phyloP scores from a whole-genome alignment of 768 basidiomycete genomes.

The Rhodosporidiobolus sp. region DNA sequence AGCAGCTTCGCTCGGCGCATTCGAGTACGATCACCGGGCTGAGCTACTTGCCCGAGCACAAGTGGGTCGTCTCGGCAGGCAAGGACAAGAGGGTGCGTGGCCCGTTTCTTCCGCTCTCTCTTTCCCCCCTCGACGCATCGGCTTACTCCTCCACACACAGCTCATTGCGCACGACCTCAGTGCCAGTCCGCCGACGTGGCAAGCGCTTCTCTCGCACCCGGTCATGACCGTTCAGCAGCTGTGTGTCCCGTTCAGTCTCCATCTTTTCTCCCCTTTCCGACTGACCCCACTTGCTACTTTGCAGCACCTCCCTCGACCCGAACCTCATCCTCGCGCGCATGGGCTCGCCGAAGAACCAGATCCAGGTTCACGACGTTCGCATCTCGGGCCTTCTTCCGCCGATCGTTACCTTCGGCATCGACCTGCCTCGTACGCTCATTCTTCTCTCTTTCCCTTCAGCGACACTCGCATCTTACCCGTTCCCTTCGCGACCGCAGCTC shows the following conservation, averaged over 20 bases:
- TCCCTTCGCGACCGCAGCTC: not conserved
- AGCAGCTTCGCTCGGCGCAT: constrained; percentile 12
- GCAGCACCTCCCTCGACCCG: constrained; percentile 9
- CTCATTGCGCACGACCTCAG: constrained; percentile 20
- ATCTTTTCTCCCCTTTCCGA: not conserved
- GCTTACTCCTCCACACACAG: not conserved
- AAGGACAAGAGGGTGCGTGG: constrained; percentile 23
- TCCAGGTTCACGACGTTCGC: constrained; percentile 22
- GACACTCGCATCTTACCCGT: not conserved
- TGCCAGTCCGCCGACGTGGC: not conserved
- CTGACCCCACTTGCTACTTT: not conserved
- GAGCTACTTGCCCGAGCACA: not conserved
- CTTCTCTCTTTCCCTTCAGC: too few species aligned
- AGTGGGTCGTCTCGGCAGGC: constrained; percentile 15
- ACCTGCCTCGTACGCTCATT: constrained; percentile 13
- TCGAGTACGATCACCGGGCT: constrained; percentile 26
- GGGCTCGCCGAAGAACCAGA: constrained; percentile 8
- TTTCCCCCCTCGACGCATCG: too few species aligned
- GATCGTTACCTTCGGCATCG: constrained; percentile 16
- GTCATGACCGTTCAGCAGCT: constrained; percentile 19
- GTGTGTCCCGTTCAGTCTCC: not conserved
- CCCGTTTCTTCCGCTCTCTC: too few species aligned
- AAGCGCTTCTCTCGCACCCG: constrained; percentile 4
- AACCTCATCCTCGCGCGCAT: constrained; percentile 22
- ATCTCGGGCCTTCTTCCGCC: not conserved